phyloP scores from a whole-genome alignment of 2,329 filamentous ascomycete genomes.

The Raffaelea ambrosiae region DNA sequence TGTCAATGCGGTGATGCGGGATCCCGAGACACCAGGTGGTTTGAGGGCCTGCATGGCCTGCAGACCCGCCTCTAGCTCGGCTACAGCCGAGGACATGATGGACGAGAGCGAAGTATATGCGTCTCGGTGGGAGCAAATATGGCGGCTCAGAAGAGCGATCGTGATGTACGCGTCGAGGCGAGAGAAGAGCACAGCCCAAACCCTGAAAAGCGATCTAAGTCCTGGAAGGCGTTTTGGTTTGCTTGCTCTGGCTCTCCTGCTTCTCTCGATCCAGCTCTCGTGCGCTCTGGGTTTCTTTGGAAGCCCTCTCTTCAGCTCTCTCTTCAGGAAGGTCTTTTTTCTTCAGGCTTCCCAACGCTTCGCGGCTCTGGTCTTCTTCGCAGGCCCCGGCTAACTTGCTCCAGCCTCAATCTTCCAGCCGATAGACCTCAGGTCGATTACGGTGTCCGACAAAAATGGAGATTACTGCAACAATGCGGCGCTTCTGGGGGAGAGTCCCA shows the following conservation, averaged over 20 bases:
- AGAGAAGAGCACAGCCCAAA: background rate
- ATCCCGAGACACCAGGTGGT: conserved; percentile 87
- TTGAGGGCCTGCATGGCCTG: conserved; percentile 88
- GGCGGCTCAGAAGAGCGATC: background rate
- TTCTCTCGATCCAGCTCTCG: too few relatives aligned
- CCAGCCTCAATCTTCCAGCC: conserved; percentile 5
- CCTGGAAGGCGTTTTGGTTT: background rate
- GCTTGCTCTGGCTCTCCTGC: too few relatives aligned
- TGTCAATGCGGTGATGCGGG: conserved; percentile 83
- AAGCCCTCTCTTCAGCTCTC: too few relatives aligned
- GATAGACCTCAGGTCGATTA: conserved; percentile 4
- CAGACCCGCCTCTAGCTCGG: conserved; percentile 82
- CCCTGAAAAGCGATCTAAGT: background rate
- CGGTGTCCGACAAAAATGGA: conserved; percentile 4
- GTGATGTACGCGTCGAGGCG: too few relatives aligned
- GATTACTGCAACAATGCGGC: conserved; percentile 16
- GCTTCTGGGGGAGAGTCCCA: background rate
- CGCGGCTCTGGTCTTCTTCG: too few relatives aligned
- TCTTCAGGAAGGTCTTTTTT: too few relatives aligned
- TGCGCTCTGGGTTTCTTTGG: too few relatives aligned
- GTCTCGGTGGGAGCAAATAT: too few relatives aligned
- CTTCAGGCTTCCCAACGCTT: too few relatives aligned
- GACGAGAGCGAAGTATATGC: too few relatives aligned
- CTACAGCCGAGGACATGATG: conserved; percentile 72
- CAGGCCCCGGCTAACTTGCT: conserved; percentile 9